Evolutionary conservation across 352 stramenopile genomes (phyloP).

Genomic region (Pythium brachiatum): DNA sequence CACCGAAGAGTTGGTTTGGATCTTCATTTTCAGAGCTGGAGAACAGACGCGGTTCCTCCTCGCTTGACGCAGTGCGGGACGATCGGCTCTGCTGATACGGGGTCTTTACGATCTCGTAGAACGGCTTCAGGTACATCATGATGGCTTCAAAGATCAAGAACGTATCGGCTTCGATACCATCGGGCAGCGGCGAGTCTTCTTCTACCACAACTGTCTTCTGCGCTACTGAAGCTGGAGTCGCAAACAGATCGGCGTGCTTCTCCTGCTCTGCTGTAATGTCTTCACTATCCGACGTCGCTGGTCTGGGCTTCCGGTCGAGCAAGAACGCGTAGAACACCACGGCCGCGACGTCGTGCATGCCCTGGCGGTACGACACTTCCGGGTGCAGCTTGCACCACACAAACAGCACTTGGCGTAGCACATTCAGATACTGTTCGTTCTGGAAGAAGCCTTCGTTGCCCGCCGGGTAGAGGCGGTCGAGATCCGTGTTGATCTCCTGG

Average conservation of each 20-base stretch:
- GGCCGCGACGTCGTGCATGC: constrained; percentile 81
- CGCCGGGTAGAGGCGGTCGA: constrained; percentile 68
- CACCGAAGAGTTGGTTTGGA: constrained; percentile 25
- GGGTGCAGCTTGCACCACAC: constrained; percentile 81
- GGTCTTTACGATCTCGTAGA: constrained; percentile 69
- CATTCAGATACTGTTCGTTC: constrained; percentile 55
- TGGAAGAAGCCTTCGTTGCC: constrained; percentile 80
- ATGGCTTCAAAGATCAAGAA: constrained; percentile 75
- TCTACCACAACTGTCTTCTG: constrained; percentile 4
- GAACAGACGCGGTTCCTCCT: constrained; percentile 26
- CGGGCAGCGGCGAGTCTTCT: constrained; percentile 27
- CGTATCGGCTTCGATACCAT: constrained; percentile 54
- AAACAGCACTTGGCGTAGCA: constrained; percentile 76
- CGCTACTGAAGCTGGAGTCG: background rate
- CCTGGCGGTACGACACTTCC: constrained; percentile 80
- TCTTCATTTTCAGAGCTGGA: constrained; percentile 30
- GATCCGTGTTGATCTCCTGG: constrained; percentile 81
- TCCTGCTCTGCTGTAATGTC: background rate
- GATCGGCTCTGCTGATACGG: constrained; percentile 20
- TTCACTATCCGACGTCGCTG: constrained; percentile 12
- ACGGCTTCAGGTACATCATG: constrained; percentile 77
- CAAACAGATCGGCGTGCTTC: constrained; percentile 23
- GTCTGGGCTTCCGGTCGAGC: constrained; percentile 18
- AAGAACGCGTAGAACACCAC: constrained; percentile 77
- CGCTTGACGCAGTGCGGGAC: background rate